Evolutionary conservation across 106 monocot genomes (phyloP), one percentile per base, ranked within the genome.

Genomic region (Triglochin maritima): DNA sequence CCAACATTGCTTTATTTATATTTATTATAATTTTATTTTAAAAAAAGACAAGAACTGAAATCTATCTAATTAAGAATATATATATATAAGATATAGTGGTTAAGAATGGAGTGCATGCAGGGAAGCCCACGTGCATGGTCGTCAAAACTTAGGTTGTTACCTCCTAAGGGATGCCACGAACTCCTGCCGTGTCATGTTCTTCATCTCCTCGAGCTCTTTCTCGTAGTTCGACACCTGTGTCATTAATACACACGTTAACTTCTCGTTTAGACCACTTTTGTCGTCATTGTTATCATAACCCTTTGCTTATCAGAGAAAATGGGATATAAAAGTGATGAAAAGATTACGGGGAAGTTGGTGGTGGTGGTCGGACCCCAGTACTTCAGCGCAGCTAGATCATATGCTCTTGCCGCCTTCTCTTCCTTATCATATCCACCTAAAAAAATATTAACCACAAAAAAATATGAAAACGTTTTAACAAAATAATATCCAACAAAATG

Each of bases 291-390:
- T 29, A 29, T 29, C 29, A 29, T 29, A 29, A 29, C 29, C 29
- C 29, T 29, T 29, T 29, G 29, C 29, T 29, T 29, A 29, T 29
- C 1, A 29, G 29, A 12, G 9, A 63, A 63, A 3, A 13, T 46
- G 44, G 17, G 55, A 12, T 43, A 4, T 41, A 9, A 12, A 9
- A 15, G 5, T 42, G 29, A 42, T n/a, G 56, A 73, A 64, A 41
- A 13, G 55, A 14, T 45, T 59, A 94, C 94, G 53, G 85, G 95
- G 58, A 96, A 96, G 68, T 96, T 96, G 68, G 90, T 96, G 53
- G 90, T 90, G 54, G 95, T 96, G 54, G 79, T 83, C 71, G 90
- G 76, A 16, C 95, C 95, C 95, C 95, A 96, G 78, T 96, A 96
- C 71, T 96, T 96, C 61, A 96, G 78, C 43, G 95, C 95, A 15